Conservation (phyloP, 257 asterid genomes). For the Salvia rosmarinus region DNA sequence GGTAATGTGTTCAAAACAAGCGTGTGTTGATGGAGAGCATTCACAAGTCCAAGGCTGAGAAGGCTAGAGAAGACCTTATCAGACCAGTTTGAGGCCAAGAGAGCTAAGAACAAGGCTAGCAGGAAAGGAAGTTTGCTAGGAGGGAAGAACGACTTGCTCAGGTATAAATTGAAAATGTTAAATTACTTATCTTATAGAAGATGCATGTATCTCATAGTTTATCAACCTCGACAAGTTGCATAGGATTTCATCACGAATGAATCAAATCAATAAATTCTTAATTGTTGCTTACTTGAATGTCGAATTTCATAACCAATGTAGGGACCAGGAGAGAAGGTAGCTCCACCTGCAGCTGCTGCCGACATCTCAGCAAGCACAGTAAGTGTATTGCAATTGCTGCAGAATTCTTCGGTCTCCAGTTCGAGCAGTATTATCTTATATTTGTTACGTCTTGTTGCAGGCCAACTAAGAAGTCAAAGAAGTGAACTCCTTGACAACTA, state of each 20-base stretch:
- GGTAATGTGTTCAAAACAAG: constrained; percentile 96
- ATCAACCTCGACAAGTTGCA: too few species aligned
- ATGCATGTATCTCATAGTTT: too few species aligned
- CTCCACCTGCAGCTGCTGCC: constrained; percentile 54
- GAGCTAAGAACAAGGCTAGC: constrained; percentile 97
- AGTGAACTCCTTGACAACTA: constrained; percentile 42
- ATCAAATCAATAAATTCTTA: too few species aligned
- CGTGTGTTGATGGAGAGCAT: constrained; percentile 96
- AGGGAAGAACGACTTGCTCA: constrained; percentile 88
- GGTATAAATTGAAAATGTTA: constrained; percentile 41
- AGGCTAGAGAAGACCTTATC: constrained; percentile 91
- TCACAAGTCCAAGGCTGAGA: constrained; percentile 97
- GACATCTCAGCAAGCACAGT: constrained; percentile 65
- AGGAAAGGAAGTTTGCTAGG: constrained; percentile 90
- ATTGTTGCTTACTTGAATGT: background rate
- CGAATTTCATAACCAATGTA: constrained; percentile 24
- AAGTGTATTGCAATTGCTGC: constrained; percentile 32
- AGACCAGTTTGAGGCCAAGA: constrained; percentile 95
- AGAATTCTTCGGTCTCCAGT: background rate
- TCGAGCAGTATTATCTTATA: background rate
- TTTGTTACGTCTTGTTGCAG: constrained; percentile 40
- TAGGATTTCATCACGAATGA: too few species aligned
- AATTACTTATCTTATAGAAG: too few species aligned
- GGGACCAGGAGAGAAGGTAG: constrained; percentile 75
- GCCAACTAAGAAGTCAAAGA: constrained; percentile 78